phyloP scores from a whole-genome alignment of 2,329 filamentous ascomycete genomes.

The Penicillium carneum region DNA sequence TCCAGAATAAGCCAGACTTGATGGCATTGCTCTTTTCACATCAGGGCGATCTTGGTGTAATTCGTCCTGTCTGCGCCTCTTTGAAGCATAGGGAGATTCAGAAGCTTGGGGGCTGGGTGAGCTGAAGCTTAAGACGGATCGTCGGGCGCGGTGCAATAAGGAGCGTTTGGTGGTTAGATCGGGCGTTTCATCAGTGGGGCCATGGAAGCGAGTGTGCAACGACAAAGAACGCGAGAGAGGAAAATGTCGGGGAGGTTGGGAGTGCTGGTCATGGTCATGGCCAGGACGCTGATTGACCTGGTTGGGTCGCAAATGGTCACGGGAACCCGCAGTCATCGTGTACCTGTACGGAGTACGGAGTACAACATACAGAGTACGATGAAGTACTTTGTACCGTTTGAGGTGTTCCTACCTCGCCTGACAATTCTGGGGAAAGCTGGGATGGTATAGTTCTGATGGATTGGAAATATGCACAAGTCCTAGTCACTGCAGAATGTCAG shows the following conservation, averaged over 20 bases:
- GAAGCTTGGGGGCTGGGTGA: constrained; percentile 34
- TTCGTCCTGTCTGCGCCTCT: constrained; percentile 38
- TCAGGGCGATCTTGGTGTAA: constrained; percentile 36
- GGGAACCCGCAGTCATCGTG: constrained; percentile 17
- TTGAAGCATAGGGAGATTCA: constrained; percentile 39
- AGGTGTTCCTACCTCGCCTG: not conserved
- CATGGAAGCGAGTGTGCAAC: constrained; percentile 28
- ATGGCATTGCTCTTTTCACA: constrained; percentile 46
- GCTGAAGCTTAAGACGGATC: constrained; percentile 40
- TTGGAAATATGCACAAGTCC: constrained; percentile 3
- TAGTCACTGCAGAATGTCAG: constrained; percentile 5
- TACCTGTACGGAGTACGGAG: not conserved
- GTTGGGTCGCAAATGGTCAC: constrained; percentile 18
- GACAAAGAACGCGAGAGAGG: constrained; percentile 23
- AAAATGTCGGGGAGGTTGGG: constrained; percentile 5
- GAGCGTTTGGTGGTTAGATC: constrained; percentile 53
- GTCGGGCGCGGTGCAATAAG: constrained; percentile 45
- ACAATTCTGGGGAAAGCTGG: constrained; percentile 18
- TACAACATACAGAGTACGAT: not conserved
- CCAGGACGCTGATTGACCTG: constrained; percentile 2
- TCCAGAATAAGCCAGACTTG: constrained; percentile 42
- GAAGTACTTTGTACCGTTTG: not conserved
- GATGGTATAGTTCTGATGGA: constrained; percentile 4
- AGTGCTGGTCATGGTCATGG: not conserved
- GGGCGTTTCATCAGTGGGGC: constrained; percentile 56